Base-by-base conservation (phyloP, 108 stramenopile genomes). In the Discostella stelligeroides region DNA sequence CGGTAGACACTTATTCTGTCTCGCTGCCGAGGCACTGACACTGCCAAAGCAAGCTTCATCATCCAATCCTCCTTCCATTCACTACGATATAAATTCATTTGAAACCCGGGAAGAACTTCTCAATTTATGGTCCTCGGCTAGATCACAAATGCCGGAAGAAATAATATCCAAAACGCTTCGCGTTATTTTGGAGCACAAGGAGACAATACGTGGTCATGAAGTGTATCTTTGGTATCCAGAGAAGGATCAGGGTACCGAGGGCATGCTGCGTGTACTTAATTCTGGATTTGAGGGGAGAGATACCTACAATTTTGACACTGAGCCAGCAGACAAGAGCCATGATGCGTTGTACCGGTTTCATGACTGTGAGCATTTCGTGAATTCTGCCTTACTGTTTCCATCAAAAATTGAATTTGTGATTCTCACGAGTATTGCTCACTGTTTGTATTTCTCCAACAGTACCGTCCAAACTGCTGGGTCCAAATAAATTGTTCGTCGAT, bases 401-500 rank as follows among this genome's bases (percentile, higher is more conserved):
- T 54, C 25, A 25, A 21, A 25, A 7, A 21, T n/a, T 18, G 25
- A 13, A 4, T 54, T 54, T 23, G 25, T 28, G 14, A 13, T 2
- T 56, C 55, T 37, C 7, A 4, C n/a, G 8, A 8, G 7, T 20
- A 24, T 50, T 50, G 20, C 17, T 8, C 4, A 4, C 24, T 24
- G 27, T 27, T 27, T 23, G 24, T 27, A 51, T 5, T 34, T 34
- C 51, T 4, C n/a, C 10, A 54, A 58, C 37, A 58, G 60, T 82
- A 15, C 83, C 88, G 7, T 68, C 61, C 12, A 73, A 80, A 42
- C 73, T 79, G 24, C 64, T 89, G 18, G 88, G 88, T 4, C 45
- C 76, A 6, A 87, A 81, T 57, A 88, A 89, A 69, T 55, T 92
- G 7, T 92, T 88, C 75, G 91, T 89, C 0, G 91, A 92, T 66